A percentile compares a stretch with the other conserved stretches of the same genome.
Conservation (phyloP, 805 yeast genomes). For the Kodamaea hsintzibuensis region DNA sequence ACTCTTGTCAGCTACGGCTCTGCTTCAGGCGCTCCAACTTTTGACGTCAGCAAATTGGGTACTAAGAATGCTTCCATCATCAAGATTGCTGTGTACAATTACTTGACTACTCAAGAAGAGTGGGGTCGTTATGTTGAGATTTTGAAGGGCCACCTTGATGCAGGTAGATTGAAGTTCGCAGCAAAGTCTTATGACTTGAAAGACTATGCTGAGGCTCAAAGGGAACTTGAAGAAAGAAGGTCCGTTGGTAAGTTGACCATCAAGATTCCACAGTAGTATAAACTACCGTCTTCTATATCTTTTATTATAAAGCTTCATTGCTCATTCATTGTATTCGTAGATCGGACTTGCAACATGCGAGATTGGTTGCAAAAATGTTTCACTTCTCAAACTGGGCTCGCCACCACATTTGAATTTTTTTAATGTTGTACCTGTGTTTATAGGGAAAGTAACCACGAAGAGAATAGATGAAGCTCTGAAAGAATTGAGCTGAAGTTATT, state of each 20-base stretch:
- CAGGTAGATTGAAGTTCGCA: constrained; percentile 52
- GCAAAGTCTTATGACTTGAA: constrained; percentile 56
- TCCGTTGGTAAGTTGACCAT: constrained; percentile 77
- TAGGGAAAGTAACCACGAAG: no score
- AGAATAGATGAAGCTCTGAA: no score
- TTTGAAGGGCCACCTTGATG: constrained; percentile 29
- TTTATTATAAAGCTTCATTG: neutral
- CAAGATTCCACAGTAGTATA: constrained; percentile 52
- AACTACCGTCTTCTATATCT: no score
- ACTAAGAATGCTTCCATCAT: constrained; percentile 62
- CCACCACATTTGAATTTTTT: no score
- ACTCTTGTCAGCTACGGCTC: constrained; percentile 78
- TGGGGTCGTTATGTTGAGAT: constrained; percentile 45
- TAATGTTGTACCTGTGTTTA: no score
- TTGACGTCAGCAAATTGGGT: constrained; percentile 50
- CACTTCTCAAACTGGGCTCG: no score
- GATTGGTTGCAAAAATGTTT: no score
- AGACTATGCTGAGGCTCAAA: constrained; percentile 64
- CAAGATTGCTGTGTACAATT: constrained; percentile 60
- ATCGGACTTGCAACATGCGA: no score
- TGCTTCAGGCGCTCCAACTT: constrained; percentile 81
- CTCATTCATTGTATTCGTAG: no score
- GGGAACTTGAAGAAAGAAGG: constrained; percentile 61
- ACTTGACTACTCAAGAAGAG: constrained; percentile 56
- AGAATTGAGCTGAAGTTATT: no score